Evolutionary conservation across 2,329 filamentous ascomycete genomes (phyloP).

Genomic region (Alternaria sp.): DNA sequence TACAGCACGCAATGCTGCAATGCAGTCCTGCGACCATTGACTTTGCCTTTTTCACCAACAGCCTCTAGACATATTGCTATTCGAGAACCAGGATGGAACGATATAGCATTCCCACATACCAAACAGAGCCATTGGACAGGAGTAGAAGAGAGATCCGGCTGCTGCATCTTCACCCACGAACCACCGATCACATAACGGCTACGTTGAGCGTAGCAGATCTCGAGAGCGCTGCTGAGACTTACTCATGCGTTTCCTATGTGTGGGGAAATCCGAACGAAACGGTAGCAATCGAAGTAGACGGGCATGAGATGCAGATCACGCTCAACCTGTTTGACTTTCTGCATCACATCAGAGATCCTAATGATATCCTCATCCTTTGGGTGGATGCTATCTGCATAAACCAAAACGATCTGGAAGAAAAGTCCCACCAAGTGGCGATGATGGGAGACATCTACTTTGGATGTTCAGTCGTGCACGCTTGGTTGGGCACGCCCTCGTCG

Average conservation of each 20-base stretch:
- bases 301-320: background rate
- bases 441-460: constrained; percentile 1
- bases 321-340: constrained; percentile 1
- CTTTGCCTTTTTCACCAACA: background rate
- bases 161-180: background rate
- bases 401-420: background rate
- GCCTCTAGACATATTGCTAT: background rate
- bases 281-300: constrained; percentile 1
- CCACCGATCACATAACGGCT: background rate
- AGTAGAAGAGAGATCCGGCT: background rate
- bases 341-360: background rate
- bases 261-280: constrained; percentile 5
- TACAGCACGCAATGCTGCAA: background rate
- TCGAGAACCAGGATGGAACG: background rate
- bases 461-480: background rate
- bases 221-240: background rate
- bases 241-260: constrained; percentile 9
- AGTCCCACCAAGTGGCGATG: constrained; percentile 5
- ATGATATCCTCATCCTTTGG: background rate
- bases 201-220: background rate
- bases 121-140: background rate
- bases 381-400: constrained; percentile 3
- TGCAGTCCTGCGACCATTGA: background rate
- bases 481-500: background rate
- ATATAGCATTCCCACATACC: background rate